Base-by-base conservation (phyloP, 257 asterid species). In the Phtheirospermum japonicum region DNA sequence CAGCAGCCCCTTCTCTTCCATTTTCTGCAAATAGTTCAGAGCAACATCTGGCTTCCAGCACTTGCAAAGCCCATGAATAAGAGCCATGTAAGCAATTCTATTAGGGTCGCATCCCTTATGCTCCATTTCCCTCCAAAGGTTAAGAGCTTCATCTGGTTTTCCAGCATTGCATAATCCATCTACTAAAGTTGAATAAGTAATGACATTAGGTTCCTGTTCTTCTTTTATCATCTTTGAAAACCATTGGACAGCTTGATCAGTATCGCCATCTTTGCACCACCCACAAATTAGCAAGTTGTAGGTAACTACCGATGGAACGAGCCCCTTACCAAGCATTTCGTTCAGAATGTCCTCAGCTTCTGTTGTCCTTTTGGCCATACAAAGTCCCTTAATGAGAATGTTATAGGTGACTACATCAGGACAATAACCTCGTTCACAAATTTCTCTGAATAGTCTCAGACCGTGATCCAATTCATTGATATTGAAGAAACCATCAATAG, bases 21-120 rank as follows among this genome's bases (percentile, higher is more conserved):
- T 92, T 77, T 74, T 71, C 68, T 72, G 70, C 80, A 88, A 71
- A 75, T 77, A 86, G 58, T 53, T 31, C 73, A 86, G 54, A 65
- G 87, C 98, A 68, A 65, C 77, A 69, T 77, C 80, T 34, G 85
- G 78, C 76, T 76, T 76, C 62, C 65, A 33, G 64, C 95, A 88
- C 77, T 92, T 86, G 82, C 97, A 92, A 59, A 92, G 95, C 75
- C 98, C 98, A 51, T 73, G 76, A 67, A 88, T 75, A 64, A 91
- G 85, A 86, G 94, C 93, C 95, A 86, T 84, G 71, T 79, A 88
- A 68, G 93, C 72, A 68, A 91, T 76, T 68, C 87, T 83, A 70
- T 79, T 91, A 5, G 95, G 87, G 13, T 33, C 5, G 48, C 90
- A 82, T 28, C 87, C 84, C 16, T 73, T 82, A 16, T 57, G 37